Base-by-base conservation (phyloP, 2,329 filamentous ascomycete genomes). In the Clarireedia homoeocarpa region DNA sequence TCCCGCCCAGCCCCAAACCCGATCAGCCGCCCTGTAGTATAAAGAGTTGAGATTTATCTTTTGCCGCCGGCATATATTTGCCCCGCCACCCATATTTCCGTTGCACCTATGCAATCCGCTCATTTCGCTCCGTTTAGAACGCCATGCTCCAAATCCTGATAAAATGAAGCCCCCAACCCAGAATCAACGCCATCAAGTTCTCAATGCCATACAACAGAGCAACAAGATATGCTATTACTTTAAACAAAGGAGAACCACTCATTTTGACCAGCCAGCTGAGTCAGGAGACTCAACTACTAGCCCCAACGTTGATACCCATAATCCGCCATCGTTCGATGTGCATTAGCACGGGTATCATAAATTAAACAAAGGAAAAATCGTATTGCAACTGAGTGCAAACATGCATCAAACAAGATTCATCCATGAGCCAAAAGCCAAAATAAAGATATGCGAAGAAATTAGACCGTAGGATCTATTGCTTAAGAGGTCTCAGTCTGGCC, bases 191-290 rank as follows among this genome's bases (percentile, higher is more conserved):
- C 54, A 52, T 42, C 30, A 44, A 56, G 65, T 50, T 36, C 66
- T 68, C 65, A 59, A 68, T 65, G 63, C 65, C 65, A 59, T 42
- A 55, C 61, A 63, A 67, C 63, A 66, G 64, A 66, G 64, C 62
- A 58, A 38, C 30, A 15, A 20, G 47, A 57, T 53, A 47, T 44
- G 58, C 48, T 45, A 51, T 55, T 58, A 53, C 53, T 53, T 30
- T 40, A 20, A 51, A 59, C 40, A 61, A 46, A 60, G 12, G 40
- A 57, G 51, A 61, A 49, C 20, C 3, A 17, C 45, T 48, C 20
- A 36, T 24, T 50, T 40, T 42, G 17, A 47, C 51, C 44, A 58
- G 55, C 55, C 49, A 48, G 55, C 48, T 49, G 47, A 51, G 44
- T 6, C 14, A 30, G 34, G 40, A 5, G 45, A 27, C 14, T 49